A percentile compares a stretch with the other conserved stretches of the same genome.
Evolutionary conservation across 1,284 basidiomycete genomes (phyloP).

Genomic region (Taiwanofungus camphoratus): DNA sequence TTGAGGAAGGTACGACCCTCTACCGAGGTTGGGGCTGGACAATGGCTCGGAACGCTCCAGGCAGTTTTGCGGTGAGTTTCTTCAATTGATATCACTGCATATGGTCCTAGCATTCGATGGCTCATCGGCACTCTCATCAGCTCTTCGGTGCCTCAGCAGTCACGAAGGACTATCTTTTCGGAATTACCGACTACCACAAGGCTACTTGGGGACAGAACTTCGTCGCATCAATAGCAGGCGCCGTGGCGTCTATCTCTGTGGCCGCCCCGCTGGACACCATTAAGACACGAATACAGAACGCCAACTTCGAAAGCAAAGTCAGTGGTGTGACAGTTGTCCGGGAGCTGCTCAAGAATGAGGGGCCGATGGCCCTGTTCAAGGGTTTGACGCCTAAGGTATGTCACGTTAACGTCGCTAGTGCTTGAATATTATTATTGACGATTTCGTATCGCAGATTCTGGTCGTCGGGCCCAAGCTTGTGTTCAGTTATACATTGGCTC

Average conservation of each 20-base stretch:
- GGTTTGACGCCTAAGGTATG: slow-evolving; percentile 90
- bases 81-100: slow-evolving; percentile 2
- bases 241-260: slow-evolving; percentile 92
- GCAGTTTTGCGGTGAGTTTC: slow-evolving; percentile 81
- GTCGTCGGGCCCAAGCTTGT: slow-evolving; percentile 98
- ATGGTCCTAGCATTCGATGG: neutral
- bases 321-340: slow-evolving; percentile 82
- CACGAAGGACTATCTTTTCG: slow-evolving; percentile 92
- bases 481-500: slow-evolving; percentile 96
- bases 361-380: slow-evolving; percentile 89
- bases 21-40: slow-evolving; percentile 99
- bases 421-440: neutral
- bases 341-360: slow-evolving; percentile 89
- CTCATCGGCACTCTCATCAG: slow-evolving; percentile 34
- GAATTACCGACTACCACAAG: slow-evolving; percentile 83
- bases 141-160: slow-evolving; percentile 94
- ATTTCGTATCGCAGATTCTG: slow-evolving; percentile 61
- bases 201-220: slow-evolving; percentile 98
- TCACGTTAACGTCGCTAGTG: slow-evolving; percentile 6
- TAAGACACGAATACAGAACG: slow-evolving; percentile 97
- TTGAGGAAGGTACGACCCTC: slow-evolving; percentile 87
- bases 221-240: slow-evolving; percentile 89
- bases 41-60: slow-evolving; percentile 95
- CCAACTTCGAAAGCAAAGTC: slow-evolving; percentile 94
- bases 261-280: slow-evolving; percentile 95